Conservation (phyloP, 2,329 filamentous ascomycete genomes). For the Arthroderma uncinatum region DNA sequence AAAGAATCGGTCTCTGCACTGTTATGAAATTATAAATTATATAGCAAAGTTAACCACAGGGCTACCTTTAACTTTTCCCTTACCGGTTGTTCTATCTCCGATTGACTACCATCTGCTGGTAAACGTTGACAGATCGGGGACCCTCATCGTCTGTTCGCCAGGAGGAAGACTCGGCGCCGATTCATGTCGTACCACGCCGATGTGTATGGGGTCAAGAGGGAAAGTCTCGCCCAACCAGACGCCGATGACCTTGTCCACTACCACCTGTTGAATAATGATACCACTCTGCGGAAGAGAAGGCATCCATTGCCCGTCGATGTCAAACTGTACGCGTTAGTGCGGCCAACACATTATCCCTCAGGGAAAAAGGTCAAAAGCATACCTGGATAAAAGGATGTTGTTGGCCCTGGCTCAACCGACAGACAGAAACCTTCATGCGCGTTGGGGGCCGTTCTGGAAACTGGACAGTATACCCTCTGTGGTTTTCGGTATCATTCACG, state of each 20-base stretch:
- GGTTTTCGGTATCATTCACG: not conserved
- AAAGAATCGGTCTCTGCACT: too few relatives aligned
- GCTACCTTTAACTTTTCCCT: too few relatives aligned
- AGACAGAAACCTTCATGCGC: not conserved
- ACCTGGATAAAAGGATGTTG: slow-evolving; percentile 3
- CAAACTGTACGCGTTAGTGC: not conserved
- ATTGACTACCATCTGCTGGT: not conserved
- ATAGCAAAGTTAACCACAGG: too few relatives aligned
- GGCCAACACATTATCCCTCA: not conserved
- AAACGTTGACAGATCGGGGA: not conserved
- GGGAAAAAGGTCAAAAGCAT: not conserved
- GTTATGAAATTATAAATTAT: too few relatives aligned
- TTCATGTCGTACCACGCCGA: not conserved
- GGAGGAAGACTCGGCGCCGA: not conserved
- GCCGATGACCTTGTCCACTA: not conserved
- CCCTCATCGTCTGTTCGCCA: not conserved
- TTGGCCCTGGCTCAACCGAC: not conserved
- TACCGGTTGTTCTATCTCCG: too few relatives aligned
- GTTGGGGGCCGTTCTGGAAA: not conserved
- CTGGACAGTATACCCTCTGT: not conserved
- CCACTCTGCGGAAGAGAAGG: not conserved
- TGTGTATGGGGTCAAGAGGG: not conserved
- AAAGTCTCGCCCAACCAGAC: not conserved
- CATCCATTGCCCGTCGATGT: not conserved
- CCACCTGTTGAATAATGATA: not conserved